These are phyloP conservation scores for Hyphodiscus sp. DNA, from an alignment of 2,329 filamentous ascomycete genomes.

Conservation along the genomic window DNA sequence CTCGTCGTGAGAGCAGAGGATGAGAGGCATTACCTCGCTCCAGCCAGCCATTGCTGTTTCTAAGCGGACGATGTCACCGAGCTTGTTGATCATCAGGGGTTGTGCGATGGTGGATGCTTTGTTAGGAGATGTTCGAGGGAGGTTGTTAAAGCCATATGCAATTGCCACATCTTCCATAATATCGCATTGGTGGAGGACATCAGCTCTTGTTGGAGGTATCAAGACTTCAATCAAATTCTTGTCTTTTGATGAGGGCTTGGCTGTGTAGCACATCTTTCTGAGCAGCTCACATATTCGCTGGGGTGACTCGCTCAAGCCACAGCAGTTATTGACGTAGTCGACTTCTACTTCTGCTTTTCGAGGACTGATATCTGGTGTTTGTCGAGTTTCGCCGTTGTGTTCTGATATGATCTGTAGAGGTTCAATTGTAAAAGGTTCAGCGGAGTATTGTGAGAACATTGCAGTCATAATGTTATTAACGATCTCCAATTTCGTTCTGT, in stretches of 20 bases:
- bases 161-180: constrained; percentile 99
- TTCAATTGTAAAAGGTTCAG: constrained; percentile 86
- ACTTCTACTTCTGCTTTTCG: constrained; percentile 76
- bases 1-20: constrained; percentile 95
- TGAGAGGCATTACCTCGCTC: constrained; percentile 93
- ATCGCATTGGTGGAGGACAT: constrained; percentile 93
- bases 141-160: constrained; percentile 94
- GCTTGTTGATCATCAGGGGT: constrained; percentile 87
- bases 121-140: constrained; percentile 80
- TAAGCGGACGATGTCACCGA: constrained; percentile 80
- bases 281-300: constrained; percentile 73
- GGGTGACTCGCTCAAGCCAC: constrained; percentile 70
- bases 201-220: constrained; percentile 83
- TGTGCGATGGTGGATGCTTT: constrained; percentile 82
- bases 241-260: constrained; percentile 64
- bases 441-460: constrained; percentile 93
- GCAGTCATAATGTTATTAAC: constrained; percentile 92
- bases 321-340: constrained; percentile 90
- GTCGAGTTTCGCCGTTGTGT: constrained; percentile 78
- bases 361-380: constrained; percentile 74
- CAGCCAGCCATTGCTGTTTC: constrained; percentile 93
- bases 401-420: constrained; percentile 87
- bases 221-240: constrained; percentile 71
- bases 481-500: constrained; percentile 93
- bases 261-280: constrained; percentile 82